Percentiles rank a stretch among this genome's conserved stretches.
These are phyloP conservation scores for Tulasnella sp. DNA, from an alignment of 768 basidiomycete species.

Conservation along the genomic window DNA sequence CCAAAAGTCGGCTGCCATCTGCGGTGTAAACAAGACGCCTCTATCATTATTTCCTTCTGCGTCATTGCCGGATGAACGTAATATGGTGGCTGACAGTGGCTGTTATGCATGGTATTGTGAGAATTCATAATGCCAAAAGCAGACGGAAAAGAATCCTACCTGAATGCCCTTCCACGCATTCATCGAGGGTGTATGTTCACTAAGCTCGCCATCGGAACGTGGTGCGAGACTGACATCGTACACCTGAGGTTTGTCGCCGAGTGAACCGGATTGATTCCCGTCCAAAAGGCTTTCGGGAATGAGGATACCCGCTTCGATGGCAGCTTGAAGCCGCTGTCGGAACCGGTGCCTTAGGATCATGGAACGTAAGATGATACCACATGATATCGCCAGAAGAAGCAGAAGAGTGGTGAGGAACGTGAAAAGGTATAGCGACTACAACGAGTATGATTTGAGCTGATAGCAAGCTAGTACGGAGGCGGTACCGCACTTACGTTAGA, in stretches of 20 bases:
- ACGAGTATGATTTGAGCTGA: too few species aligned
- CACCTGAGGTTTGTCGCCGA: constrained; percentile 5
- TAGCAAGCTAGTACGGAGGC: too few species aligned
- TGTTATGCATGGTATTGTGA: background rate
- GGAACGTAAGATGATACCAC: constrained; percentile 19
- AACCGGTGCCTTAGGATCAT: constrained; percentile 20
- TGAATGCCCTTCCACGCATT: background rate
- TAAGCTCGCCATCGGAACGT: constrained; percentile 7
- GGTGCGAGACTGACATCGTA: background rate
- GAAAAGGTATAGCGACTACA: constrained; percentile 18
- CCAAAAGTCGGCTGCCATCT: constrained; percentile 8
- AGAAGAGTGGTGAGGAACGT: constrained; percentile 21
- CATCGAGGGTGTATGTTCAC: background rate
- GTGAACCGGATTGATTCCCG: background rate
- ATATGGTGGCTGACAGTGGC: background rate
- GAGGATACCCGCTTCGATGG: constrained; percentile 15
- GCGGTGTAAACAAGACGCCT: constrained; percentile 1
- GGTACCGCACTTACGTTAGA: too few species aligned
- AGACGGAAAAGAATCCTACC: background rate
- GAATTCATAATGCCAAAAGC: background rate
- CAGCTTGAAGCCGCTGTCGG: constrained; percentile 14
- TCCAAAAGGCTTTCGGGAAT: constrained; percentile 11
- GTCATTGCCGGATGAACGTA: background rate
- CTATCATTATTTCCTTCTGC: background rate
- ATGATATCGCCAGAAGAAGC: constrained; percentile 18